These are phyloP conservation scores for Candolleomyces efflorescens DNA, from an alignment of 768 basidiomycete species.

Conservation along the genomic window DNA sequence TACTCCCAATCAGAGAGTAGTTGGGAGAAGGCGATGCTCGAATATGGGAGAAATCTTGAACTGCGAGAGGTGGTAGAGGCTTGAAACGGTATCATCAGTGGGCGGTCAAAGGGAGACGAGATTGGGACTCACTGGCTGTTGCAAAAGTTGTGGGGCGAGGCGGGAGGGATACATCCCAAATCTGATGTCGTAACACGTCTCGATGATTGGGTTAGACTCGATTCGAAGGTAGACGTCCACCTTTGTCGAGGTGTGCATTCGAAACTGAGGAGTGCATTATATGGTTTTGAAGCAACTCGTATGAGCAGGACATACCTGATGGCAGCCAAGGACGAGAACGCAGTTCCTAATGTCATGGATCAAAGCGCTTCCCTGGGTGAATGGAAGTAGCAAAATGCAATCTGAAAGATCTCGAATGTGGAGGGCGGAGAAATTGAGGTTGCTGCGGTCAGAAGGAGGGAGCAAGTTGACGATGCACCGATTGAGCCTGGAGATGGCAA, in stretches of 20 bases:
- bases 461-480: constrained; percentile 71
- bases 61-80: constrained; percentile 38
- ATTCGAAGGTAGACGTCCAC: constrained; percentile 67
- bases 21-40: constrained; percentile 73
- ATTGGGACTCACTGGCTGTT: constrained; percentile 11
- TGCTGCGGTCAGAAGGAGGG: constrained; percentile 7
- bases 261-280: constrained; percentile 50
- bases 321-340: constrained; percentile 67
- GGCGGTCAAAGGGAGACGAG: not conserved
- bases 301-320: constrained; percentile 54
- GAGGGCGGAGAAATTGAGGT: constrained; percentile 34
- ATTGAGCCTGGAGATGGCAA: constrained; percentile 64
- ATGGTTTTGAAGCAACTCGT: not conserved
- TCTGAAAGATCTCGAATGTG: constrained; percentile 60
- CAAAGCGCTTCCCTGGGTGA: constrained; percentile 66
- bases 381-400: constrained; percentile 63
- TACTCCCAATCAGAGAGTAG: constrained; percentile 43
- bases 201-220: constrained; percentile 75
- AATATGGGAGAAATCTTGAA: constrained; percentile 88
- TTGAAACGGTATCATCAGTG: constrained; percentile 9
- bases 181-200: constrained; percentile 58
- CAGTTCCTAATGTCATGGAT: constrained; percentile 61
- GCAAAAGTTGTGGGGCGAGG: constrained; percentile 16
- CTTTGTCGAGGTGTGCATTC: constrained; percentile 72
- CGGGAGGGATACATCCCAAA: constrained; percentile 60